phyloP scores from a whole-genome alignment of 2,329 filamentous ascomycete genomes.

The Mollisiaceae sp. region DNA sequence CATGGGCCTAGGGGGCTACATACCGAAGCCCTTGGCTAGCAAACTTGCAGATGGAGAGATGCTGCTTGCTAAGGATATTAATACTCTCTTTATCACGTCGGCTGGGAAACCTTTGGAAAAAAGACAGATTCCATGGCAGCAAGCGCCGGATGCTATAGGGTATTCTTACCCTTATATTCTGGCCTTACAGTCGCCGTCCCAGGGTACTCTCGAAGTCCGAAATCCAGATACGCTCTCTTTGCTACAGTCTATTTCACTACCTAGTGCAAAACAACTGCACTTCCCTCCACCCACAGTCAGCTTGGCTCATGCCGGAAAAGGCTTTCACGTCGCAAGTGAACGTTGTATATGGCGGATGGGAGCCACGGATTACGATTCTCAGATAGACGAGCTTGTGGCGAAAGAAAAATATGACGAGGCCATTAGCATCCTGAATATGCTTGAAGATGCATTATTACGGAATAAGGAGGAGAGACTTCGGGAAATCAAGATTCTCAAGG shows the following conservation, averaged over 20 bases:
- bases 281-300: constrained; percentile 93
- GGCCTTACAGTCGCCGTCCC: constrained; percentile 80
- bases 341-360: constrained; percentile 96
- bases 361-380: constrained; percentile 86
- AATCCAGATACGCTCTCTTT: constrained; percentile 93
- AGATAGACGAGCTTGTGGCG: constrained; percentile 81
- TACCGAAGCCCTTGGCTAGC: constrained; percentile 87
- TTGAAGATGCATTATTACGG: constrained; percentile 87
- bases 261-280: constrained; percentile 82
- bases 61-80: constrained; percentile 95
- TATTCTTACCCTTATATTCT: constrained; percentile 98
- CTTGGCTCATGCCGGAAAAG: constrained; percentile 94
- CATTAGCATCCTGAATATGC: constrained; percentile 83
- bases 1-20: constrained; percentile 90
- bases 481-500: constrained; percentile 90
- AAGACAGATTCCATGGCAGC: constrained; percentile 89
- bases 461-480: constrained; percentile 82
- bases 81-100: constrained; percentile 88
- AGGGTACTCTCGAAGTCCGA: constrained; percentile 85
- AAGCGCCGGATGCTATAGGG: constrained; percentile 86
- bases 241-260: constrained; percentile 82
- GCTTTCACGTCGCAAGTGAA: constrained; percentile 92
- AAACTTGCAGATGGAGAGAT: constrained; percentile 83
- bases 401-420: constrained; percentile 84
- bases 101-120: constrained; percentile 82